These are phyloP conservation scores for Moesziomyces sp. DNA, from an alignment of 1,284 basidiomycete species.

Conservation along the genomic window DNA sequence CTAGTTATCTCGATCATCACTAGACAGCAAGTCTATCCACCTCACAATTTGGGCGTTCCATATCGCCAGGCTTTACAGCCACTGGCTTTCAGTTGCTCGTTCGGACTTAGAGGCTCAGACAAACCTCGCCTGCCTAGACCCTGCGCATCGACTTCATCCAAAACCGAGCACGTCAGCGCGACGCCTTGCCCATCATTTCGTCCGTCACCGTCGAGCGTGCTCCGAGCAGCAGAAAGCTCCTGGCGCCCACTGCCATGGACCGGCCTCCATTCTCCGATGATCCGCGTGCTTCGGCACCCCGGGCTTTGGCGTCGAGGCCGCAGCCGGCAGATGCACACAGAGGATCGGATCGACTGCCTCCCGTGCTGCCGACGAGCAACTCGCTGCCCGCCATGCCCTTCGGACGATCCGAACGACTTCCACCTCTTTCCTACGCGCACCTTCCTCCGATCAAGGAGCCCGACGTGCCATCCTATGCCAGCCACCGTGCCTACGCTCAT, in stretches of 20 bases:
- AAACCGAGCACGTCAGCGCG: neutral
- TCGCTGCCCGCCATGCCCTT: slow-evolving; percentile 14
- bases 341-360: slow-evolving; percentile 22
- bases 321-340: slow-evolving; percentile 10
- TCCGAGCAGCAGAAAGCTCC: slow-evolving; percentile 42
- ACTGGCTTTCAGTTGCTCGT: too few species aligned
- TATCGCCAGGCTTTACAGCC: too few species aligned
- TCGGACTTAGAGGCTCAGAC: neutral
- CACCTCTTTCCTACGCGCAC: slow-evolving; percentile 6
- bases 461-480: slow-evolving; percentile 3
- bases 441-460: slow-evolving; percentile 34
- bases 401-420: slow-evolving; percentile 13
- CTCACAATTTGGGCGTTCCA: too few species aligned
- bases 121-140: neutral
- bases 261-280: slow-evolving; percentile 31
- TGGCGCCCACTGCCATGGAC: slow-evolving; percentile 34
- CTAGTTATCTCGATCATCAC: too few species aligned
- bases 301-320: slow-evolving; percentile 4
- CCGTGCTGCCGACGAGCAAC: slow-evolving; percentile 20
- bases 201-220: slow-evolving; percentile 27
- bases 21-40: too few species aligned
- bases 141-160: neutral
- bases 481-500: slow-evolving; percentile 21
- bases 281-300: slow-evolving; percentile 15
- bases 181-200: slow-evolving; percentile 44